Evolutionary conservation across 805 yeast species (phyloP), one percentile per base, ranked within the genome.

Genomic region (Saturnispora quitensis): DNA sequence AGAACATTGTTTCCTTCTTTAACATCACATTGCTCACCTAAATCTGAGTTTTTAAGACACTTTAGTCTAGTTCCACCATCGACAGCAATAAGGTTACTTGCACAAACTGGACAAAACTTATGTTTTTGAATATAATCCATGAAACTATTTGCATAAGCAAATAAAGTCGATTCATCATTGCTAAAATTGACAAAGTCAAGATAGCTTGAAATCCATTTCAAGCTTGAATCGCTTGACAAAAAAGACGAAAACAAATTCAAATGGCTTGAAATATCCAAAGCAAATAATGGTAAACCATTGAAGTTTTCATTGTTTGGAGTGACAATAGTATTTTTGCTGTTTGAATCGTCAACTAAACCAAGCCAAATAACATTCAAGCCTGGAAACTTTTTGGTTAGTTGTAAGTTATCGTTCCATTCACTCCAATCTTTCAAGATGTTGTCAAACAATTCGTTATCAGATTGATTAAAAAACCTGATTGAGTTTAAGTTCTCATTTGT

Each of bases 31-130:
- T 65, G 66, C n/a, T 51, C 17, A 10, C 22, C 40, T 8, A 40
- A 44, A 5, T 56, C 55, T 48, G 55, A 62, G 60, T 67, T 71
- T 12, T 66, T 58, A 12, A 77, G 68, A 62, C 90, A 84, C 12
- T 58, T 51, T 43, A 82, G 60, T 62, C 81, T 78, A 0, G 87
- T 81, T 0, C 93, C 91, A 0, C 82, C 85, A 57, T 83, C 80
- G 6, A 82, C 72, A 2, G 87, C 82, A 13, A 79, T 70, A 15
- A 81, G 79, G 40, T 64, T 67, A 0, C 75, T 62, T 0, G 96
- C 97, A 70, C 98, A 91, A 0, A 93, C 91, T 6, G 91, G 90
- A 63, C 98, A 91, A 67, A 75, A 84, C 52, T 74, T 72, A 61
- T 85, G 86, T 49, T 88, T 79, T 50, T 69, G 66, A 45, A 86